Base-by-base conservation (phyloP, 2,329 filamentous ascomycete genomes). In the Claviceps monticola region DNA sequence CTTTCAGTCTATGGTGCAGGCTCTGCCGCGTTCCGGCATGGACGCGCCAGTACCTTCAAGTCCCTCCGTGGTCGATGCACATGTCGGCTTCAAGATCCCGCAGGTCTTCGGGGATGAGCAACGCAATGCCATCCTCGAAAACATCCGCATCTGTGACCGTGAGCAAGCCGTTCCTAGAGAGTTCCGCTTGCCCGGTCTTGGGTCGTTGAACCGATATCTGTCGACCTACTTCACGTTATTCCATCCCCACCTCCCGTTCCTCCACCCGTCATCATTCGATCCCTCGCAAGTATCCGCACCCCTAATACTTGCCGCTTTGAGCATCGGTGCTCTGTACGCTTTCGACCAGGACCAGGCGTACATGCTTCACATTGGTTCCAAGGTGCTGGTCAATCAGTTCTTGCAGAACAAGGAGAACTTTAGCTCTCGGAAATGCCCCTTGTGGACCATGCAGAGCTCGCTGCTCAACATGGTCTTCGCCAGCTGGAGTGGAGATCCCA, bases 381-480 rank as follows among this genome's bases (percentile, higher is more conserved):
- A 97, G 74, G 86, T 97, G 29, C 79, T 98, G 17, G 90, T 97
- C 61, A 96, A 94, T 65, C 88, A 96, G 66, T 97, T 97, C 68
- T 69, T 98, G 56, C 89, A 95, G 69, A 94, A 96, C 72, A 96
- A 96, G 74, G 90, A 96, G 67, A 95, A 95, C 70, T 97, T 97
- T 68, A 95, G 91, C 74, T 97, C 93, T 8, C 83, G 91, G 60
- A 97, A 96, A 68, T 97, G 91, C 62, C 93, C 93, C 4, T 71
- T 98, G 14, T 97, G 93, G 91, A 93, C 91, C 47, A 97, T 97
- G 88, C 93, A 98, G 67, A 88, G 88, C 66, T 95, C 90, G 3
- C 74, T 98, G 51, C 75, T 98, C 53, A 98, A 98, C 74, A 97
- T 97, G 93, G 84, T 96, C 58, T 97, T 98, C 66, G 89, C 93